phyloP scores from a whole-genome alignment of 345 rosid species.

The Angophora floribunda region DNA sequence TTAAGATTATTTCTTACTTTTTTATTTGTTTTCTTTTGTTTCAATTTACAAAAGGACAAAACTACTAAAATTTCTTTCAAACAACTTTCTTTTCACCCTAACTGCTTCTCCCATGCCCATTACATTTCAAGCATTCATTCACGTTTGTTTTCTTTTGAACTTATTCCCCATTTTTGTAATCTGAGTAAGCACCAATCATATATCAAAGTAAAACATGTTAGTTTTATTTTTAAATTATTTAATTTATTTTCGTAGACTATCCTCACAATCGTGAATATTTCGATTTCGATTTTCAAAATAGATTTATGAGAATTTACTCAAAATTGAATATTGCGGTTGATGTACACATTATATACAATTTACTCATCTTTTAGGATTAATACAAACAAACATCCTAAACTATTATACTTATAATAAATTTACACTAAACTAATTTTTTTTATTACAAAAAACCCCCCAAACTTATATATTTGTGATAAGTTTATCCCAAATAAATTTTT shows the following conservation, averaged over 20 bases:
- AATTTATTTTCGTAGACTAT: too few species aligned
- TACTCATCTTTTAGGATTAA: not conserved
- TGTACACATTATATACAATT: not conserved
- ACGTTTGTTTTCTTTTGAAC: too few species aligned
- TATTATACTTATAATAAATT: too few species aligned
- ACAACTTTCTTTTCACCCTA: too few species aligned
- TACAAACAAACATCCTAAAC: rapidly evolving
- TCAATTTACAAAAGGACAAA: not conserved
- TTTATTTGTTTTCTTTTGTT: too few species aligned
- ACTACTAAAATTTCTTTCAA: not conserved
- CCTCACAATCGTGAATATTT: not conserved
- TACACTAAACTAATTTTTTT: too few species aligned
- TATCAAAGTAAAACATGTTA: not conserved
- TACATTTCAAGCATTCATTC: not conserved
- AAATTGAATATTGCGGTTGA: not conserved
- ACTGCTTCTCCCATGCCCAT: not conserved
- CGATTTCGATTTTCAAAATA: not conserved
- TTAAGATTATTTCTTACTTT: too few species aligned
- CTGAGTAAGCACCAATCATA: not conserved
- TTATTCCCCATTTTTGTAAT: too few species aligned
- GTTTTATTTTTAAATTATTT: too few species aligned
- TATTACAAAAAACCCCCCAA: too few species aligned
- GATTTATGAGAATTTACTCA: rapidly evolving
- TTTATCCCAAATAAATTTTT: too few species aligned
- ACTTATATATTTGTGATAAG: rapidly evolving